A percentile compares a stretch with the other conserved stretches of the same genome.
phyloP scores from a whole-genome alignment of 1,284 basidiomycete species.

The Cutaneotrichosporon sp. region DNA sequence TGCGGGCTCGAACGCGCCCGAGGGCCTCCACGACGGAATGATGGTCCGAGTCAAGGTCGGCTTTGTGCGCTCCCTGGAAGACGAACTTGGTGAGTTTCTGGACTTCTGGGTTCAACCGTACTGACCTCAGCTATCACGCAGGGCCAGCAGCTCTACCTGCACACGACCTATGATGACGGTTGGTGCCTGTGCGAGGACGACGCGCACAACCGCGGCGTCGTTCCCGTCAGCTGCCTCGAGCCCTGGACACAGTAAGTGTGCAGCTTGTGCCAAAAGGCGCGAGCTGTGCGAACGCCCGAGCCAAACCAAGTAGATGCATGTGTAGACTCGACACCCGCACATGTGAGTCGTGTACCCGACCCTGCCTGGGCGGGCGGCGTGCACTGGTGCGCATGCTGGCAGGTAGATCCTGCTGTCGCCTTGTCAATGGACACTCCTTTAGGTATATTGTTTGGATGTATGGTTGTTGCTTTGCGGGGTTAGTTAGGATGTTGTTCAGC shows the following conservation, averaged over 20 bases:
- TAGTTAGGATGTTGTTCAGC: no score
- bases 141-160: slow-evolving; percentile 51
- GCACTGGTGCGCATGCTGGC: neutral
- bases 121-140: slow-evolving; percentile 43
- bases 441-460: slow-evolving; percentile 14
- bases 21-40: slow-evolving; percentile 39
- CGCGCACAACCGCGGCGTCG: slow-evolving; percentile 46
- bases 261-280: slow-evolving; percentile 4
- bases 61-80: slow-evolving; percentile 50
- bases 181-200: slow-evolving; percentile 53
- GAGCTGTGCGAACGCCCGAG: neutral
- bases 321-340: neutral
- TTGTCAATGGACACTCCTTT: slow-evolving; percentile 7
- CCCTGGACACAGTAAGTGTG: slow-evolving; percentile 27
- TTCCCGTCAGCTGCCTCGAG: slow-evolving; percentile 50
- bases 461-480: slow-evolving; percentile 4
- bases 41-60: slow-evolving; percentile 51
- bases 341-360: neutral
- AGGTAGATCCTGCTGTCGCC: slow-evolving; percentile 4
- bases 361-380: neutral
- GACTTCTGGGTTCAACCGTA: neutral
- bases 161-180: slow-evolving; percentile 52
- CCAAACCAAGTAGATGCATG: neutral
- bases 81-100: slow-evolving; percentile 48
- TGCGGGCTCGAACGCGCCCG: slow-evolving; percentile 12